These are phyloP conservation scores for Esteya vermicola DNA, from an alignment of 2,329 filamentous ascomycete species.

Conservation along the genomic window DNA sequence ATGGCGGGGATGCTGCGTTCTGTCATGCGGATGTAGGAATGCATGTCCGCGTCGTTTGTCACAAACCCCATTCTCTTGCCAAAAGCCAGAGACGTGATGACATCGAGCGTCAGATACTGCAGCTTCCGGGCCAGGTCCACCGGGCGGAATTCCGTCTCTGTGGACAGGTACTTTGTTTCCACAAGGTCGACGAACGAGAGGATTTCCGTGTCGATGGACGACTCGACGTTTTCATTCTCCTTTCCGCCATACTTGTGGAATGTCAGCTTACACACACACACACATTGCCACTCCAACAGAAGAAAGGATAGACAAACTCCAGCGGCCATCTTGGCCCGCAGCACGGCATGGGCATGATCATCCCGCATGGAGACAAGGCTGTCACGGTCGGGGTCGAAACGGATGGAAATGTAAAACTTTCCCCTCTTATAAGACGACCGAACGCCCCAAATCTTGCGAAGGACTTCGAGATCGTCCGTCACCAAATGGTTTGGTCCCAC, in stretches of 20 bases:
- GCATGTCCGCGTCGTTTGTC: conserved; percentile 27
- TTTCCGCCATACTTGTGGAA: conserved; percentile 16
- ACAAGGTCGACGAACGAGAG: conserved; percentile 23
- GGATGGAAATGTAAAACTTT: conserved; percentile 21
- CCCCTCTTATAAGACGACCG: conserved; percentile 23
- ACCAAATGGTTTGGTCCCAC: conserved; percentile 15
- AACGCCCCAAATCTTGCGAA: conserved; percentile 18
- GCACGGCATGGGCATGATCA: conserved; percentile 20
- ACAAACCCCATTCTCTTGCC: conserved; percentile 33
- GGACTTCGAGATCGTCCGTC: conserved; percentile 14
- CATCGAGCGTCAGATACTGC: conserved; percentile 39
- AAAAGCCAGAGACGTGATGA: conserved; percentile 36
- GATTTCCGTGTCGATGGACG: conserved; percentile 13
- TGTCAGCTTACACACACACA: background rate
- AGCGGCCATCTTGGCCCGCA: conserved; percentile 28
- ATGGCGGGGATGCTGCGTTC: conserved; percentile 18
- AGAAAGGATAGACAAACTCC: conserved; percentile 18
- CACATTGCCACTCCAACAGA: no score
- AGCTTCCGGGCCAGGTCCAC: conserved; percentile 32
- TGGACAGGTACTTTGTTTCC: conserved; percentile 22
- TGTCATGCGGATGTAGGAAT: conserved; percentile 20
- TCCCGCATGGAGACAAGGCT: conserved; percentile 21
- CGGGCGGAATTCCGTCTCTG: conserved; percentile 12
- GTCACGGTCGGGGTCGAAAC: conserved; percentile 21
- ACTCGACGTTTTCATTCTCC: conserved; percentile 15